Evolutionary conservation across 2,329 filamentous ascomycete genomes (phyloP).

Genomic region (Fusarium begoniae): DNA sequence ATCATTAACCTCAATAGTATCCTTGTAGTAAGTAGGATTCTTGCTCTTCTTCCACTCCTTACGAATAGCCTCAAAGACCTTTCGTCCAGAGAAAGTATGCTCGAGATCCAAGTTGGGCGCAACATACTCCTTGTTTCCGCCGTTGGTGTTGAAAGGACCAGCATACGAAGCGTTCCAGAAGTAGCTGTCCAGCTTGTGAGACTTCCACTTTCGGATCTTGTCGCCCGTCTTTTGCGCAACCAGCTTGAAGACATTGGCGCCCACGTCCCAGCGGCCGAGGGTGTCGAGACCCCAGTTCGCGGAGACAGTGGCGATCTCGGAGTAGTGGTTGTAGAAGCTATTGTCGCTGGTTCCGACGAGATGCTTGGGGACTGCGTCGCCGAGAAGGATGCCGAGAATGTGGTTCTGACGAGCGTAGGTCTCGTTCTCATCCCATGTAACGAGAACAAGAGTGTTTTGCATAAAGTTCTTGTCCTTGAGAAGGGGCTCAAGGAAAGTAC

Average conservation of each 20-base stretch:
- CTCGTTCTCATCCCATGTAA: conserved; percentile 84
- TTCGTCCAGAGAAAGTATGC: conserved; percentile 45
- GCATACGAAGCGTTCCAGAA: conserved; percentile 66
- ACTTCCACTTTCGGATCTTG: conserved; percentile 51
- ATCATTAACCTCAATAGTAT: conserved; percentile 52
- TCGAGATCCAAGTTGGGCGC: conserved; percentile 52
- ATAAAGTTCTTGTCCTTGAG: conserved; percentile 76
- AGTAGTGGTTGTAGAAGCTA: conserved; percentile 79
- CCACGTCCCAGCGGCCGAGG: conserved; percentile 76
- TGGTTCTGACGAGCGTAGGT: conserved; percentile 73
- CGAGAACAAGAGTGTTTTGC: conserved; percentile 76
- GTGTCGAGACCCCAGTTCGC: conserved; percentile 77
- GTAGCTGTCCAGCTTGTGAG: conserved; percentile 50
- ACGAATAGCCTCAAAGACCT: conserved; percentile 51
- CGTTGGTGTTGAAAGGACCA: conserved; percentile 54
- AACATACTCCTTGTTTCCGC: conserved; percentile 49
- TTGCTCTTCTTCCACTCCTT: conserved; percentile 50
- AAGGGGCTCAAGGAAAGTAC: conserved; percentile 74
- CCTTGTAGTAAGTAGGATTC: conserved; percentile 54
- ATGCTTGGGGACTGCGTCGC: conserved; percentile 73
- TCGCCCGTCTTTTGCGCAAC: conserved; percentile 71
- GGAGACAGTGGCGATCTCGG: conserved; percentile 70
- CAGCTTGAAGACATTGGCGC: conserved; percentile 73
- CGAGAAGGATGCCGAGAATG: conserved; percentile 76
- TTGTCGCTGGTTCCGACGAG: conserved; percentile 74